These are phyloP conservation scores for Suillus occidentalis DNA, from an alignment of 768 basidiomycete species.

Conservation along the genomic window DNA sequence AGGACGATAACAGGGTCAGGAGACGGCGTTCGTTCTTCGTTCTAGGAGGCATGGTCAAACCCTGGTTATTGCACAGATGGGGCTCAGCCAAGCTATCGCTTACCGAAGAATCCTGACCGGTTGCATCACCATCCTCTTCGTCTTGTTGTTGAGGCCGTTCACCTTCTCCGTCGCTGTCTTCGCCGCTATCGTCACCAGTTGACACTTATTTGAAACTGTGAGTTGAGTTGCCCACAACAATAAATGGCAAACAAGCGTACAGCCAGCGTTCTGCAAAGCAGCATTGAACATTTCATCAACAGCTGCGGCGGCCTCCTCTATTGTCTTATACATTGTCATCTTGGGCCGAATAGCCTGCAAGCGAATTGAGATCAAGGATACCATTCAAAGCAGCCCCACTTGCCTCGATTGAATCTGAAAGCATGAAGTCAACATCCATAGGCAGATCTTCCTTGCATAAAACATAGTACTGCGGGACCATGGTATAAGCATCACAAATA, in stretches of 20 bases:
- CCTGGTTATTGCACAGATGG: neutral
- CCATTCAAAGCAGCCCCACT: conserved; percentile 12
- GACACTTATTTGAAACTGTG: conserved; percentile 28
- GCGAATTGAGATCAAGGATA: conserved; percentile 6
- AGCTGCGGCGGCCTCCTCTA: conserved; percentile 83
- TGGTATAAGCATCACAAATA: conserved; percentile 7
- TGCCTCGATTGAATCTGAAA: conserved; percentile 92
- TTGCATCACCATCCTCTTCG: conserved; percentile 61
- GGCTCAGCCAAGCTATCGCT: conserved; percentile 21
- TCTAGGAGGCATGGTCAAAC: conserved; percentile 24
- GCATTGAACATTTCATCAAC: conserved; percentile 88
- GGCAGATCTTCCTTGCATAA: conserved; percentile 88
- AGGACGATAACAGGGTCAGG: conserved; percentile 81
- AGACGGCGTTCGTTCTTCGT: conserved; percentile 71
- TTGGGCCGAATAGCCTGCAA: conserved; percentile 85
- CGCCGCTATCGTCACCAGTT: conserved; percentile 41
- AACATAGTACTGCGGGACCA: conserved; percentile 64
- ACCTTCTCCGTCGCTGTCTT: conserved; percentile 52
- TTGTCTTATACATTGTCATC: conserved; percentile 61
- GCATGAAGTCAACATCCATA: conserved; percentile 98
- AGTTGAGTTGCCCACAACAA: conserved; percentile 7
- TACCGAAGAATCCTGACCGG: conserved; percentile 54
- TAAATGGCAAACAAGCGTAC: conserved; percentile 36
- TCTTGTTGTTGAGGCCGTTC: conserved; percentile 49
- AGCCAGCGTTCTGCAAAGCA: conserved; percentile 58